Conservation (phyloP, 2,329 filamentous ascomycete species). For the Basipetospora chlamydospora region DNA sequence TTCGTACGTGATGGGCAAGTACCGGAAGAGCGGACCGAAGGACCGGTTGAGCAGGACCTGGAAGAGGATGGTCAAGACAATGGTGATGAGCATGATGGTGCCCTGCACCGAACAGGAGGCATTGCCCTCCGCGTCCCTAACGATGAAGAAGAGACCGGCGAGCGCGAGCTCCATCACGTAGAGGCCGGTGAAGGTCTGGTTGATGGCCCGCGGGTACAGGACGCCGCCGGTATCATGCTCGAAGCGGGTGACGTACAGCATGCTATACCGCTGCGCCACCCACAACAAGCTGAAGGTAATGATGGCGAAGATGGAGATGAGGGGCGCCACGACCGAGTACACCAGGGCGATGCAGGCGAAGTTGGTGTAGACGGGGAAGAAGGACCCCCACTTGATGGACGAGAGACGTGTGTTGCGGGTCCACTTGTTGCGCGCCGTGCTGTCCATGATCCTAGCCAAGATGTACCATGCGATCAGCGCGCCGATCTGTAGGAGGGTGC, state of each 20-base stretch:
- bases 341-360: conserved; percentile 85
- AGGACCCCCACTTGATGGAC: conserved; percentile 75
- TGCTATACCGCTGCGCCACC: conserved; percentile 93
- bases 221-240: conserved; percentile 83
- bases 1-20: conserved; percentile 87
- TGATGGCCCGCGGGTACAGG: conserved; percentile 81
- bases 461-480: conserved; percentile 70
- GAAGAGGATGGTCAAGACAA: conserved; percentile 58
- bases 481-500: conserved; percentile 72
- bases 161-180: conserved; percentile 91
- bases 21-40: conserved; percentile 74
- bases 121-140: conserved; percentile 37
- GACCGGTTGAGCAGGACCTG: conserved; percentile 70
- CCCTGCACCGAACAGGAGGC: conserved; percentile 60
- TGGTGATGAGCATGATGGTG: conserved; percentile 66
- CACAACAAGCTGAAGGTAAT: conserved; percentile 85
- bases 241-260: conserved; percentile 87
- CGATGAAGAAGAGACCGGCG: conserved; percentile 79
- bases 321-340: conserved; percentile 75
- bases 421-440: conserved; percentile 72
- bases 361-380: conserved; percentile 94
- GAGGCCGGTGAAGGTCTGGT: conserved; percentile 86
- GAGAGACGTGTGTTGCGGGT: conserved; percentile 64
- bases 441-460: conserved; percentile 67
- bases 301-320: conserved; percentile 87